Evolutionary conservation across 1,284 basidiomycete species (phyloP), one percentile per base, ranked within the genome.

Genomic region (Trichosporon sp.): DNA sequence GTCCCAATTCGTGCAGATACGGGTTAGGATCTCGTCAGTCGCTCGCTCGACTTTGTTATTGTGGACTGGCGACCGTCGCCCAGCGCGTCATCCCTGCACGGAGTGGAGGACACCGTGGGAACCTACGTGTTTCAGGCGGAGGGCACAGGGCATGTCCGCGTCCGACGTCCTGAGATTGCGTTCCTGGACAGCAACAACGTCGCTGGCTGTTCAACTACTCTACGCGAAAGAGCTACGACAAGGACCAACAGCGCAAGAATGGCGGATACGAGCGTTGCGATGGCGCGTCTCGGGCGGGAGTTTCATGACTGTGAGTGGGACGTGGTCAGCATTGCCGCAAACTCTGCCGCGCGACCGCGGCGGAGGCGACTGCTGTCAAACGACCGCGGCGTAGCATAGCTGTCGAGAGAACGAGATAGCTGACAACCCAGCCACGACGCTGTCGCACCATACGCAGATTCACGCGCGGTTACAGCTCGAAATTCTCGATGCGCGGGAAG

Each of bases 401-500:
- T 64, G 12, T 6, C 38, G 8, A 10, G 11, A 11, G 8, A 12
- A 8, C 16, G 11, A 26, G 26, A 38, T 14, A 8, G 40, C 65
- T 48, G 12, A 66, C 43, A 68, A 21, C 16, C 4, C 69, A 83
- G 81, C 78, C 6, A 73, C 72, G 6, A 77, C 80, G 3, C 73
- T 83, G 14, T 61, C 74, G 26, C 70, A 75, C 16, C 80, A 83
- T 71, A 75, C 76, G 63, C 77, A 83, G 73, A 81, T 80, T 19
- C 78, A 81, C 56, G 81, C 82, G 19, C 75, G 74, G 5, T 73
- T 83, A 1, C 76, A 83, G 66, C 76, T 83, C 19, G 81, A 84
- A 73, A 82, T 82, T 32, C 70, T 82, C 54, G 78, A 80, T 63
- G 71, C 79, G 38, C 78, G 82, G 68, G 84, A 86, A n/a, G 91